Evolutionary conservation across 83 land plant species (phyloP), one percentile per base, ranked within the genome.

Genomic region (Larix sibirica): DNA sequence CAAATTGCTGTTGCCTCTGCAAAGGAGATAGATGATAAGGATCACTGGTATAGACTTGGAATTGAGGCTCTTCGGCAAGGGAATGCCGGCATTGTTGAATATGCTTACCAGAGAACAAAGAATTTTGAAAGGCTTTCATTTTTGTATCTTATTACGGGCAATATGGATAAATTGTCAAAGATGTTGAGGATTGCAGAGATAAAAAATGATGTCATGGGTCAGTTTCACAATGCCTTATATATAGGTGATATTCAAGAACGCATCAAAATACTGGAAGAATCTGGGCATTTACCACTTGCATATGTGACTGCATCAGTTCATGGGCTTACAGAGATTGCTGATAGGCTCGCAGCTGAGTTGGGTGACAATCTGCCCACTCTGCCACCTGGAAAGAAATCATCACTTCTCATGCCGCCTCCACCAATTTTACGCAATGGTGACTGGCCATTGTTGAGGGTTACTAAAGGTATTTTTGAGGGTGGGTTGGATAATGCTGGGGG

Each of bases 181-280:
- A 93, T 93, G 95, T 79, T 93, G 38, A 93, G 88, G 82, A 91
- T 93, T 84, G 95, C 94, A 6, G 95, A 91, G 77, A 89, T 91
- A 82, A 84, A 91, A 74, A 89, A 91, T 82, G 95, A 93, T 77
- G 88, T 93, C n/a, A 91, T 93, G 95, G 95, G 95, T 3, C 92
- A 85, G 66, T 93, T 90, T 76, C 94, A 93, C 81, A 92, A 93
- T 83, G 94, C 95, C 12, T 84, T 91, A 16, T 93, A 93, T 77
- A 77, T 93, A 62, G 95, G 95, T 79, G 95, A 93, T 80, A 70
- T 93, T 47, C 44, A 83, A 31, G 92, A 91, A 75, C 84, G 90
- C 36, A 90, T 93, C 58, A 90, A 83, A 36, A 91, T 93, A 58
- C 62, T 93, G 82, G 90, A 93, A 67, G 88, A 86, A 61, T 86